Percentiles rank a stretch among this genome's conserved stretches.
Conservation (phyloP, 1,139 yeast species). For the Hansenula sp. region DNA sequence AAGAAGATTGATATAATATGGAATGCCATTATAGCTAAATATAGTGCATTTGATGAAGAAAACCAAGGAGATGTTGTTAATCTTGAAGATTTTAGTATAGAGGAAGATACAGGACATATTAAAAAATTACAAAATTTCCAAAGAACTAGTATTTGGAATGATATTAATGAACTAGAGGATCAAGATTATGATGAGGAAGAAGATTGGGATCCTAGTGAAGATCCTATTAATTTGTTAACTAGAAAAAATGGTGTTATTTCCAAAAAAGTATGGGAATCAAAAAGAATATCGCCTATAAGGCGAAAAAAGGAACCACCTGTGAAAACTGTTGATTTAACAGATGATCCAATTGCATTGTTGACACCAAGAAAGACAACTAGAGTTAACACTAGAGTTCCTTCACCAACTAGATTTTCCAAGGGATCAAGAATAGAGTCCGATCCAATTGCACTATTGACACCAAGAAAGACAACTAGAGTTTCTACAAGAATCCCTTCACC, state of each 20-base stretch:
- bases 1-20: conserved; percentile 29
- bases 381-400: not conserved
- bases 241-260: conserved; percentile 35
- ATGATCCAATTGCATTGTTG: not conserved
- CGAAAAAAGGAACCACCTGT: too few species aligned
- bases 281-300: too few species aligned
- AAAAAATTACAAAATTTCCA: conserved; percentile 4
- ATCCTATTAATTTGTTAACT: conserved; percentile 27
- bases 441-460: not conserved
- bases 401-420: not conserved
- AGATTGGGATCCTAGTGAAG: conserved; percentile 6
- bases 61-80: conserved; percentile 64
- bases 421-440: too few species aligned
- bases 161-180: not conserved
- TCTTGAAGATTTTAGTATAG: conserved; percentile 47
- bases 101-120: conserved; percentile 55
- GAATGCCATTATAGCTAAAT: conserved; percentile 49
- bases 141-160: conserved; percentile 16
- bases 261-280: too few species aligned
- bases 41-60: conserved; percentile 42
- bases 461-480: not conserved
- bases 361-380: not conserved
- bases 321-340: too few species aligned
- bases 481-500: not conserved
- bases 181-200: conserved; percentile 3